A percentile compares a stretch with the other conserved stretches of the same genome.
phyloP scores from a whole-genome alignment of 495 filamentous ascomycete species.

The Bacidia gigantensis region DNA sequence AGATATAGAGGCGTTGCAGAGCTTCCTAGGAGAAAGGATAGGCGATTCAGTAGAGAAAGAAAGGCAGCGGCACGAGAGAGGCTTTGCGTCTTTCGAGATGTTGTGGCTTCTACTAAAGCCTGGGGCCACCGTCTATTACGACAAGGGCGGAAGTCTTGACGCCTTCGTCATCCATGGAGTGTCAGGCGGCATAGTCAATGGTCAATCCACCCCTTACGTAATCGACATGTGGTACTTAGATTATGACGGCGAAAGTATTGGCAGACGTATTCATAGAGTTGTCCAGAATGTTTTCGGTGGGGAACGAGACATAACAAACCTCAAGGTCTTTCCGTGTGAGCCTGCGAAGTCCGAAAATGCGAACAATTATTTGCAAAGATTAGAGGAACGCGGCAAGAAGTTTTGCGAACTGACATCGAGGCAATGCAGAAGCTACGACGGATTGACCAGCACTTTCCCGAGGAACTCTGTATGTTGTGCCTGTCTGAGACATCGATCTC shows the following conservation, averaged over 20 bases:
- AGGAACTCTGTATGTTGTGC: too few species aligned
- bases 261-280: background rate
- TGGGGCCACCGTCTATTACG: slow-evolving; percentile 14
- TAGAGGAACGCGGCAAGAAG: slow-evolving; percentile 4
- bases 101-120: slow-evolving; percentile 19
- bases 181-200: background rate
- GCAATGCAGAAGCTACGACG: slow-evolving; percentile 5
- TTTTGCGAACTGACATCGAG: slow-evolving; percentile 2
- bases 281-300: slow-evolving; percentile 5
- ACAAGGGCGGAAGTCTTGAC: slow-evolving; percentile 1
- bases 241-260: slow-evolving; percentile 4
- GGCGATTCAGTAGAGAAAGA: slow-evolving; percentile 14
- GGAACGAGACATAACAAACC: slow-evolving; percentile 7
- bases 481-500: too few species aligned
- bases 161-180: slow-evolving; percentile 6
- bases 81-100: slow-evolving; percentile 19
- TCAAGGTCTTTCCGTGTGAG: slow-evolving; percentile 2
- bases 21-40: slow-evolving; percentile 8
- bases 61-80: slow-evolving; percentile 15
- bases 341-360: background rate
- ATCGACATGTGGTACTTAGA: slow-evolving; percentile 5
- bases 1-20: slow-evolving; percentile 16
- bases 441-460: background rate
- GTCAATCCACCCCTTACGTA: background rate
- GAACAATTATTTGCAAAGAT: background rate